phyloP scores from a whole-genome alignment of 495 filamentous ascomycete species.

The Diplogelasinospora grovesii region DNA sequence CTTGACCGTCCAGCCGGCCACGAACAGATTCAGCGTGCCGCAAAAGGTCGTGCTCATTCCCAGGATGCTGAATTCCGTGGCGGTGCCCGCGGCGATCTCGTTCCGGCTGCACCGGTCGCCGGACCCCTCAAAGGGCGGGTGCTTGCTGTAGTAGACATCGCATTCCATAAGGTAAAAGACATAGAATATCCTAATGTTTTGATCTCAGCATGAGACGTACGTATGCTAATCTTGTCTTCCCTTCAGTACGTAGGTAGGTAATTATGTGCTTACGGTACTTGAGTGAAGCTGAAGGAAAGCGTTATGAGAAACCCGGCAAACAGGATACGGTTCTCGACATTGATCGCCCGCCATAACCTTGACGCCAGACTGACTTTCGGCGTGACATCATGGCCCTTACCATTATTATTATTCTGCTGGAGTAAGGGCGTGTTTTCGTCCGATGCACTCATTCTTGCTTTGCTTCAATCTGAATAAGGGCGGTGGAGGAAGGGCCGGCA shows the following conservation, averaged over 20 bases:
- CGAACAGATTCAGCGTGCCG: conserved; percentile 50
- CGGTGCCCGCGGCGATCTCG: conserved; percentile 50
- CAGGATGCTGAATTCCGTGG: conserved; percentile 44
- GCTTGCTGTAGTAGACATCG: conserved; percentile 45
- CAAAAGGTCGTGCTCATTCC: conserved; percentile 44
- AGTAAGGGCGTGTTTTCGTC: neutral
- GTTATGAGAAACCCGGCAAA: conserved; percentile 49
- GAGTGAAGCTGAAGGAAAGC: conserved; percentile 51
- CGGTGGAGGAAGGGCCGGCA: too few species aligned
- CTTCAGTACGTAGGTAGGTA: too few species aligned
- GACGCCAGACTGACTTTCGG: neutral
- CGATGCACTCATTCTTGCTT: too few species aligned
- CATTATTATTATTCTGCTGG: neutral
- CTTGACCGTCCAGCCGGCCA: conserved; percentile 53
- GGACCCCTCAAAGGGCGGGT: conserved; percentile 29
- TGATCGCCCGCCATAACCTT: neutral
- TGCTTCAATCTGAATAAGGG: too few species aligned
- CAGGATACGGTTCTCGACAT: conserved; percentile 38
- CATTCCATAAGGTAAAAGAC: conserved; percentile 54
- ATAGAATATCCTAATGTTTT: conserved; percentile 41
- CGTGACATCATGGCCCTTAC: too few species aligned
- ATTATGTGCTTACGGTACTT: conserved; percentile 42
- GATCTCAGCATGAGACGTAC: too few species aligned
- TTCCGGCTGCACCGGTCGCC: conserved; percentile 40
- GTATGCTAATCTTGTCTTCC: too few species aligned